Conservation (phyloP, 2,329 filamentous ascomycete genomes). For the Aspergillus chevalieri region DNA sequence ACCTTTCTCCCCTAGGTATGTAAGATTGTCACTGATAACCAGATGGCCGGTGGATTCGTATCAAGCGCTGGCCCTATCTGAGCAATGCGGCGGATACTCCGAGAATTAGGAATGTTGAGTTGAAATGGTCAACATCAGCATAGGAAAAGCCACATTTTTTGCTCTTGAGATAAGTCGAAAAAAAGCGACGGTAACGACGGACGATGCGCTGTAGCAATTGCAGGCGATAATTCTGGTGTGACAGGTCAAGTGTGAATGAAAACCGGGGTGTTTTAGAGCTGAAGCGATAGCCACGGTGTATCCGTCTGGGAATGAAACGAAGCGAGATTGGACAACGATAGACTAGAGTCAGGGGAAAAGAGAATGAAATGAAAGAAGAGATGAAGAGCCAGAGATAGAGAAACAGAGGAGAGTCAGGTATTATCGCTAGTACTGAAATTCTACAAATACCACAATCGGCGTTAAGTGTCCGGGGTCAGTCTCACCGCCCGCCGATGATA, state of each 20-base stretch:
- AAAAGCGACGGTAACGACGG: not conserved
- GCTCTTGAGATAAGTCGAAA: not conserved
- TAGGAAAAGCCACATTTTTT: not conserved
- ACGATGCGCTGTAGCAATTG: too few species aligned
- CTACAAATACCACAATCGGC: too few species aligned
- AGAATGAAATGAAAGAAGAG: not conserved
- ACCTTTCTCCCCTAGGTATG: not conserved
- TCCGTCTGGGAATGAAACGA: not conserved
- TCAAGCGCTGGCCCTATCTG: not conserved
- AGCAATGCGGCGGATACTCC: not conserved
- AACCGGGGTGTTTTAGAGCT: too few species aligned
- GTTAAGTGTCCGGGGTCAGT: too few species aligned
- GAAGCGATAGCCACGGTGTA: too few species aligned
- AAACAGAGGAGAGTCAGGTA: not conserved
- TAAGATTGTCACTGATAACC: not conserved
- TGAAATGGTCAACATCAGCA: not conserved
- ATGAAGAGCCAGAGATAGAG: not conserved
- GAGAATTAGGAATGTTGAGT: not conserved
- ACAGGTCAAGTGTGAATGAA: too few species aligned
- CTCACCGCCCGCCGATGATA: too few species aligned
- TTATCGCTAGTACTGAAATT: not conserved
- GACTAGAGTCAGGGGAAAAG: constrained; percentile 2
- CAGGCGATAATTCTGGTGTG: too few species aligned
- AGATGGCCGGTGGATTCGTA: too few species aligned
- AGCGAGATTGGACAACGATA: constrained; percentile 4